Evolutionary conservation across 1,284 basidiomycete genomes (phyloP).

Genomic region (Leccinum huronense): DNA sequence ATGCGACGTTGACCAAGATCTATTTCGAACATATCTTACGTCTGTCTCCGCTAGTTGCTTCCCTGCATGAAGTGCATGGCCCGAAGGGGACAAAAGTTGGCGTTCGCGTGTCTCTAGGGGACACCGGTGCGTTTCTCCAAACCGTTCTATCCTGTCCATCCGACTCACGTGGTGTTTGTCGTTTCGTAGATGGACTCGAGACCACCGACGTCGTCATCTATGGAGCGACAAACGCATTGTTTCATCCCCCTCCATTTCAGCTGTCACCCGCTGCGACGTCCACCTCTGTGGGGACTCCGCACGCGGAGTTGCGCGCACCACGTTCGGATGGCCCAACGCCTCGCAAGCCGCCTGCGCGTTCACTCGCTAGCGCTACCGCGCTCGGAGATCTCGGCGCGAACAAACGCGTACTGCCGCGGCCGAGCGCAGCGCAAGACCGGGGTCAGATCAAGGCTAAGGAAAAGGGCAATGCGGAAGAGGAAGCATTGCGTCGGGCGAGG

Average conservation of each 20-base stretch:
- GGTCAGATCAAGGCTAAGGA: slow-evolving; percentile 14
- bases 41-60: slow-evolving; percentile 41
- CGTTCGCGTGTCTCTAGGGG: slow-evolving; percentile 67
- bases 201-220: slow-evolving; percentile 69
- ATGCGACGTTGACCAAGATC: slow-evolving; percentile 55
- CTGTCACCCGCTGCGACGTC: slow-evolving; percentile 19
- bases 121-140: slow-evolving; percentile 48
- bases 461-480: slow-evolving; percentile 24
- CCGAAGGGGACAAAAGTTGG: slow-evolving; percentile 44
- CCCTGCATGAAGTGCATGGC: slow-evolving; percentile 20
- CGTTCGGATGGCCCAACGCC: slow-evolving; percentile 77
- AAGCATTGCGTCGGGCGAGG: slow-evolving; percentile 32
- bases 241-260: slow-evolving; percentile 14
- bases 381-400: slow-evolving; percentile 22
- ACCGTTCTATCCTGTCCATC: neutral
- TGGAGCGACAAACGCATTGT: slow-evolving; percentile 41
- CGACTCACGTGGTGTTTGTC: neutral
- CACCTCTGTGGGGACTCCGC: slow-evolving; percentile 14
- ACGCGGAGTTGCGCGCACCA: slow-evolving; percentile 53
- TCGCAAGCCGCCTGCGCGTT: slow-evolving; percentile 52
- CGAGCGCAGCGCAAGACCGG: slow-evolving; percentile 10
- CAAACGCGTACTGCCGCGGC: slow-evolving; percentile 18
- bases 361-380: slow-evolving; percentile 26
- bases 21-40: slow-evolving; percentile 74
- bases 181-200: slow-evolving; percentile 53